A percentile compares a stretch with the other conserved stretches of the same genome.
These are phyloP conservation scores for Conringia planisiliqua DNA, from an alignment of 345 rosid genomes.

Conservation along the genomic window DNA sequence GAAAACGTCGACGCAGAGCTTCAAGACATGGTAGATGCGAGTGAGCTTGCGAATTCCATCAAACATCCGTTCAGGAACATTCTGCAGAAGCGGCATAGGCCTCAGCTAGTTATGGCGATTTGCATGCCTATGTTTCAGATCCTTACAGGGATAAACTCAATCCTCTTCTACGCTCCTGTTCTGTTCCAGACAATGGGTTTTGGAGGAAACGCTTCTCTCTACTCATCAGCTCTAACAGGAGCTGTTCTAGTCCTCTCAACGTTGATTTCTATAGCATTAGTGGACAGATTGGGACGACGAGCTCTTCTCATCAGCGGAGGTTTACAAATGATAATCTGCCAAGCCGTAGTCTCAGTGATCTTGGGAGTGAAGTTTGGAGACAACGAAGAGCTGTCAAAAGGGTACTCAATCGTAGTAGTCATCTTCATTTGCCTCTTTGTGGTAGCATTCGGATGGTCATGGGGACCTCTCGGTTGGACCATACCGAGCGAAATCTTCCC, in stretches of 20 bases:
- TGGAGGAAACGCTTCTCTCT: slow-evolving; percentile 69
- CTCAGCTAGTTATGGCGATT: slow-evolving; percentile 79
- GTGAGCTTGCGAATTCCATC: slow-evolving; percentile 78
- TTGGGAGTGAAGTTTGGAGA: slow-evolving; percentile 76
- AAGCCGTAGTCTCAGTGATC: slow-evolving; percentile 69
- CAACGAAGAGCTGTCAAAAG: slow-evolving; percentile 60
- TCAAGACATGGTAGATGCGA: slow-evolving; percentile 84
- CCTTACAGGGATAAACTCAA: slow-evolving; percentile 88
- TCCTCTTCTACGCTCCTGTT: slow-evolving; percentile 92
- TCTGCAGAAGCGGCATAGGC: slow-evolving; percentile 63
- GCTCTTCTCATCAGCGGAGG: slow-evolving; percentile 84
- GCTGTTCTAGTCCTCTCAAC: slow-evolving; percentile 87
- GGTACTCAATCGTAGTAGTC: slow-evolving; percentile 65
- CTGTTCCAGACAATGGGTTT: slow-evolving; percentile 93
- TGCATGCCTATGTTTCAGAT: slow-evolving; percentile 85
- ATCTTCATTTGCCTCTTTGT: slow-evolving; percentile 76
- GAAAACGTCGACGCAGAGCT: slow-evolving; percentile 66
- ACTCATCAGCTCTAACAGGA: slow-evolving; percentile 92
- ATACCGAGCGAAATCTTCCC: slow-evolving; percentile 94
- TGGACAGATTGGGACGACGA: slow-evolving; percentile 73
- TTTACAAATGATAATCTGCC: slow-evolving; percentile 73
- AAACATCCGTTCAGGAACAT: slow-evolving; percentile 86
- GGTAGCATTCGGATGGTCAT: slow-evolving; percentile 92
- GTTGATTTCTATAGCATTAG: slow-evolving; percentile 69
- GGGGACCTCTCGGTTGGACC: slow-evolving; percentile 98